phyloP scores from a whole-genome alignment of 1,284 basidiomycete species.

The Agaricales sp. region DNA sequence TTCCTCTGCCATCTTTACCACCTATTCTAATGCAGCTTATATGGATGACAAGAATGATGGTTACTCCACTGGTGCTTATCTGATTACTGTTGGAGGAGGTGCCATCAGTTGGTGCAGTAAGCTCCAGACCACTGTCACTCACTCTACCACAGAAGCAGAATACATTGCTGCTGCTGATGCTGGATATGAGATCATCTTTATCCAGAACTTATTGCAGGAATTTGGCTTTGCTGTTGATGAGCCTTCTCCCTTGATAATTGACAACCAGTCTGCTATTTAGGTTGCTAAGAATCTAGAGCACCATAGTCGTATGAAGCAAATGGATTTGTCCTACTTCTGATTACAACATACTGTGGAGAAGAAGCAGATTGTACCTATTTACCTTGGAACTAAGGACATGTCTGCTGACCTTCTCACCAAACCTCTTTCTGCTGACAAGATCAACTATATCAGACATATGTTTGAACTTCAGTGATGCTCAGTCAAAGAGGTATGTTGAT shows the following conservation, averaged over 20 bases:
- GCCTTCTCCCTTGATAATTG: slow-evolving; percentile 13
- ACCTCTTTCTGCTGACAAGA: neutral
- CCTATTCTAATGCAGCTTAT: neutral
- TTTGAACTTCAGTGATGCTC: no score
- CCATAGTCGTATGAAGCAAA: no score
- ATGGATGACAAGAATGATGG: neutral
- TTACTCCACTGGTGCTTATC: no score
- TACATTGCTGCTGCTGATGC: no score
- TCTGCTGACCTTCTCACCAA: neutral
- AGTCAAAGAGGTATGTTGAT: no score
- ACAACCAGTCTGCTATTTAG: slow-evolving; percentile 15
- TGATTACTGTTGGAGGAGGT: no score
- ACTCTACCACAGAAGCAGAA: no score
- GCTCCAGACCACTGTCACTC: no score
- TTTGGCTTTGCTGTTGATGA: slow-evolving; percentile 12
- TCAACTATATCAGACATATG: neutral
- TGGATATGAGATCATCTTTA: no score
- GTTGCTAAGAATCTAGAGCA: slow-evolving; percentile 18
- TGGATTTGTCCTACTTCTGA: slow-evolving; percentile 15
- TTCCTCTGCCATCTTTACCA: no score
- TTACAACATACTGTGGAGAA: slow-evolving; percentile 13
- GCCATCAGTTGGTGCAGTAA: no score
- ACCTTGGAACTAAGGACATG: neutral
- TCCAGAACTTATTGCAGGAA: slow-evolving; percentile 16
- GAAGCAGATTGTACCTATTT: neutral